Conservation (phyloP, 1,139 yeast genomes). For the Trichomonascaceae sp. region DNA sequence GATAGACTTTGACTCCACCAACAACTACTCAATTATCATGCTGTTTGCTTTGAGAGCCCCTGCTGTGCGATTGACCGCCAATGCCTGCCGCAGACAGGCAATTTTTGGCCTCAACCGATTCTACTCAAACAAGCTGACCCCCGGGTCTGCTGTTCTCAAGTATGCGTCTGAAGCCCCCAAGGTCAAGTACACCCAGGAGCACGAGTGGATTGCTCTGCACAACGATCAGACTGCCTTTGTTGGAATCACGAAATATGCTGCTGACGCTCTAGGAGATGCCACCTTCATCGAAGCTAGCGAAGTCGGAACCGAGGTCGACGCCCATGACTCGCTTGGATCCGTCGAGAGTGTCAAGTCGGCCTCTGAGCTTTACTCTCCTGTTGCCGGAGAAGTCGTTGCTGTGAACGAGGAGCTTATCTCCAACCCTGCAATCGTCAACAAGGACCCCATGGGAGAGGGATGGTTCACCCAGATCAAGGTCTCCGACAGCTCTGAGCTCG, state of each 20-base stretch:
- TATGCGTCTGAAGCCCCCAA: constrained; percentile 28
- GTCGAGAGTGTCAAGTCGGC: constrained; percentile 95
- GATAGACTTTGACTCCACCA: no score
- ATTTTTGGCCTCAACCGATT: no score
- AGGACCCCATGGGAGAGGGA: constrained; percentile 86
- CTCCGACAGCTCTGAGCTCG: constrained; percentile 29
- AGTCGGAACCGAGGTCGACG: constrained; percentile 48
- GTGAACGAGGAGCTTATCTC: constrained; percentile 54
- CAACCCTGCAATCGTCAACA: constrained; percentile 66
- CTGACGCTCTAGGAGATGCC: constrained; percentile 97
- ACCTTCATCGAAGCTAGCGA: constrained; percentile 88
- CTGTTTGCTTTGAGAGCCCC: no score
- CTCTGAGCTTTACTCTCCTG: constrained; percentile 84
- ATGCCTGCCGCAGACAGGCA: no score
- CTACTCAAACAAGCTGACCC: constrained; percentile 40
- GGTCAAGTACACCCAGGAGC: constrained; percentile 73
- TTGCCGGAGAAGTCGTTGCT: constrained; percentile 62
- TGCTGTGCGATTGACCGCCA: no score
- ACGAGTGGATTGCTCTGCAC: constrained; percentile 90
- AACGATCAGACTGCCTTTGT: constrained; percentile 62
- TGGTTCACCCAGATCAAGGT: constrained; percentile 79
- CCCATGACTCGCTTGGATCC: constrained; percentile 80
- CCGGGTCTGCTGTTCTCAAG: constrained; percentile 39
- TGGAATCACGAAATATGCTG: constrained; percentile 91
- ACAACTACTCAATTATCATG: no score